Base-by-base conservation (phyloP, 352 stramenopile species). In the Pythium volutum region DNA sequence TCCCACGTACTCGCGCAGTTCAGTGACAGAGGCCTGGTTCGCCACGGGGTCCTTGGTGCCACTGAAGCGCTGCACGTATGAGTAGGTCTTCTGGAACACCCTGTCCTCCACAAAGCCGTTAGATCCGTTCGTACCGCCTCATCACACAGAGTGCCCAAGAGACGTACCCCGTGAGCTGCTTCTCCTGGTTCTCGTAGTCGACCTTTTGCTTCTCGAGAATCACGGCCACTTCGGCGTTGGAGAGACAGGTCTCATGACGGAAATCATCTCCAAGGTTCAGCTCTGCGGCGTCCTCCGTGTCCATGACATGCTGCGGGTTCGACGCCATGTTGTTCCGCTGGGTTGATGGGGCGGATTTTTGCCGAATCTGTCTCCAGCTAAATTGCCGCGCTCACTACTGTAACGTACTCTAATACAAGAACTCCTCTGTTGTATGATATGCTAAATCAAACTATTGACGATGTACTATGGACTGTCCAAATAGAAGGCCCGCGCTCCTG, bases 11-110 rank as follows among this genome's bases (percentile, higher is more conserved):
- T 94, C 87, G 68, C 87, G 84, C 23, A 96, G 73, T 58, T 96
- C 88, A 31, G 88, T 93, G 23, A 96, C 88, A 4, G 83, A 93
- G 53, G 85, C 84, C 75, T 96, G 88, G 69, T 96, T 96, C 41
- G 85, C 74, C n/a, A 96, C 84, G 0, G 88, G 88, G 57, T 96
- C 87, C 64, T 95, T 95, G n/a, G 87, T 96, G 53, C 88, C 87
- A 43, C 87, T 96, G 64, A 96, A 96, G 46, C 88, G 83, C 68
- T 96, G 88, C 57, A 95, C 88, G 52, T 96, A 96, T 59, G 88
- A 93, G 63, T 96, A 94, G 33, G 88, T 96, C 77, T 96, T 95
- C 69, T 95, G 84, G 66, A 96, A 96, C 22, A 96, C 87, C 59
- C 84, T 93, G 27, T 15, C 22, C 16, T 18, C 20, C 39, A 64